Evolutionary conservation across 2,329 filamentous ascomycete genomes (phyloP), one percentile per base, ranked within the genome.

Genomic region (Periconia sp.): DNA sequence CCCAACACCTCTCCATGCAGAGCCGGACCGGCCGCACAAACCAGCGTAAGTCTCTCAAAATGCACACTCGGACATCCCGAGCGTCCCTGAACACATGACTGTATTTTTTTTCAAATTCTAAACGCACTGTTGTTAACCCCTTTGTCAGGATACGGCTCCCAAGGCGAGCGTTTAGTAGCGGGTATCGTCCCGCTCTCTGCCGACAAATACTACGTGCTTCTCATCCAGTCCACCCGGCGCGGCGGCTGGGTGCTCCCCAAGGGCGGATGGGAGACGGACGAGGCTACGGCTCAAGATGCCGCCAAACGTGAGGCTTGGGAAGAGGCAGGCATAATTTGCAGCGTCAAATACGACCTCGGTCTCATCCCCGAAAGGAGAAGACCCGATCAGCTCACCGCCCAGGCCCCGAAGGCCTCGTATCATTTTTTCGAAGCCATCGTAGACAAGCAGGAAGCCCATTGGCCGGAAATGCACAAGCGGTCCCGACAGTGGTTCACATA

Each of bases 231-330:
- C 40, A 92, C 89, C 38, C 84, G 89, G 54, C 86, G 91, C 61
- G 89, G 89, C 70, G 89, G 89, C 61, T 99, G 94, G 94, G 94
- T 99, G 30, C 80, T 99, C 46, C 94, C 94, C 48, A 99, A 99
- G 71, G 94, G 94, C 66, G 94, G 94, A 48, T 99, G 94, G 92
- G 94, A 99, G 72, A 87, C 85, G 23, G 94, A 99, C 72, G 94
- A 99, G 74, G 83, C 86, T 50, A 94, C 89, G 52, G 84, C 87
- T 50, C 83, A 92, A 68, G 89, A 94, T 43, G 94, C 94, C 42
- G 84, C 84, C 36, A 87, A 78, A 78, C 79, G 94, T 57, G 94
- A 99, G 73, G 94, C 94, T 48, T 97, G 94, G 94, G 94, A 97
- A 76, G 94, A 97, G 75, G 94, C 92, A 29, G 94, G 94, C 62